phyloP scores from a whole-genome alignment of 306 rosid genomes.

The Acacia acuminata region DNA sequence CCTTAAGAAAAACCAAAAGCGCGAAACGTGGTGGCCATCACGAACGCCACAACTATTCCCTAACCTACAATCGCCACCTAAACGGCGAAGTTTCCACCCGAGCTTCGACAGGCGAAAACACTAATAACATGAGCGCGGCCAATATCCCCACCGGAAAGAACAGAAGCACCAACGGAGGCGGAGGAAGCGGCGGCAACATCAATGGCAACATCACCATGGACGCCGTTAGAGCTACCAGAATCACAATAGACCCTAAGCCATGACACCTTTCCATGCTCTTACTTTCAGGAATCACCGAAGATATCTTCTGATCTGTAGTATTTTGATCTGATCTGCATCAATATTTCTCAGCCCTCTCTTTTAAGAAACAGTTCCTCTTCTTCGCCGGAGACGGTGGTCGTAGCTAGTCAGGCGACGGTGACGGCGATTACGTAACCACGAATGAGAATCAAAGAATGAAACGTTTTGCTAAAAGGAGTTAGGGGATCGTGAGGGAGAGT shows the following conservation, averaged over 20 bases:
- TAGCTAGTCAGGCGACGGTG: neutral
- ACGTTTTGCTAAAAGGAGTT: neutral
- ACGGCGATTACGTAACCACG: neutral
- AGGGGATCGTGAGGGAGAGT: neutral
- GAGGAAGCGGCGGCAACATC: slow-evolving; percentile 73
- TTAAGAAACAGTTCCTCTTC: neutral
- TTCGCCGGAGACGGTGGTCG: neutral
- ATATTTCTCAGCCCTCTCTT: neutral
- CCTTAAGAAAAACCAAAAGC: neutral
- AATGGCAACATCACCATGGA: slow-evolving; percentile 72
- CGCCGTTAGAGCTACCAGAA: slow-evolving; percentile 51
- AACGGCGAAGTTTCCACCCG: slow-evolving; percentile 36
- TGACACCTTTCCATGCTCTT: slow-evolving; percentile 49
- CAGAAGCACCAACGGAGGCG: slow-evolving; percentile 67
- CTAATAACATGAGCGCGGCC: slow-evolving; percentile 76
- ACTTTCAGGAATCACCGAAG: neutral
- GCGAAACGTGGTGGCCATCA: slow-evolving; percentile 22
- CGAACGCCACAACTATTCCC: neutral
- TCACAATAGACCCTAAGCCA: slow-evolving; percentile 43
- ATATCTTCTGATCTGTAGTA: neutral
- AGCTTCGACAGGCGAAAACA: slow-evolving; percentile 51
- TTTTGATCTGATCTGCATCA: neutral
- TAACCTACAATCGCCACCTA: slow-evolving; percentile 6
- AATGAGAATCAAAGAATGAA: neutral
- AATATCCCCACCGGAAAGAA: slow-evolving; percentile 74